Evolutionary conservation across 805 yeast species (phyloP).

Genomic region (Candida ovalis): DNA sequence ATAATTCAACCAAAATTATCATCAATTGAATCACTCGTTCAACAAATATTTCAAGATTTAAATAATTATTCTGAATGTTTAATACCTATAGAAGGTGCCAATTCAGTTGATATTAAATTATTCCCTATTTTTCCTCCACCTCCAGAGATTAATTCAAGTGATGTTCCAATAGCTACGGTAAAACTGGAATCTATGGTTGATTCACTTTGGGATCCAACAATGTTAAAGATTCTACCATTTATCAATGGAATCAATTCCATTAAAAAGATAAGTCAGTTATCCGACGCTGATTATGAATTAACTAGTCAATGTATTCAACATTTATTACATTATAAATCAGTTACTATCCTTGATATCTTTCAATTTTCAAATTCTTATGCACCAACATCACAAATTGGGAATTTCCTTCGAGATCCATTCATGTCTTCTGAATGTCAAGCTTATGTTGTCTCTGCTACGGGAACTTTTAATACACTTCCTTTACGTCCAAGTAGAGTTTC

Average conservation of each 20-base stretch:
- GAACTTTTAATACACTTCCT: conserved; percentile 33
- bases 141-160: conserved; percentile 67
- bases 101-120: conserved; percentile 88
- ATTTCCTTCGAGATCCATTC: conserved; percentile 57
- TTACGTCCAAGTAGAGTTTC: conserved; percentile 27
- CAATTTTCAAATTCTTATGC: conserved; percentile 88
- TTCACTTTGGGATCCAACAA: conserved; percentile 95
- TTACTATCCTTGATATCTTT: conserved; percentile 78
- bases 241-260: conserved; percentile 89
- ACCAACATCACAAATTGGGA: conserved; percentile 72
- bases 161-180: conserved; percentile 91
- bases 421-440: conserved; percentile 83
- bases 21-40: conserved; percentile 71
- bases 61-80: conserved; percentile 95
- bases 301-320: conserved; percentile 89
- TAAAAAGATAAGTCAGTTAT: conserved; percentile 66
- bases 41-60: conserved; percentile 89
- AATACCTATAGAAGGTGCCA: conserved; percentile 87
- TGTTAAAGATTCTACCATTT: conserved; percentile 80
- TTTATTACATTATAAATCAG: conserved; percentile 82
- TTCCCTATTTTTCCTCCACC: conserved; percentile 87
- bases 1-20: conserved; percentile 27
- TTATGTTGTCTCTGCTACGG: conserved; percentile 55
- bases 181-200: conserved; percentile 70
- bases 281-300: conserved; percentile 74